Conservation (phyloP, 352 stramenopile genomes). For the Phytophthora sansomeana region DNA sequence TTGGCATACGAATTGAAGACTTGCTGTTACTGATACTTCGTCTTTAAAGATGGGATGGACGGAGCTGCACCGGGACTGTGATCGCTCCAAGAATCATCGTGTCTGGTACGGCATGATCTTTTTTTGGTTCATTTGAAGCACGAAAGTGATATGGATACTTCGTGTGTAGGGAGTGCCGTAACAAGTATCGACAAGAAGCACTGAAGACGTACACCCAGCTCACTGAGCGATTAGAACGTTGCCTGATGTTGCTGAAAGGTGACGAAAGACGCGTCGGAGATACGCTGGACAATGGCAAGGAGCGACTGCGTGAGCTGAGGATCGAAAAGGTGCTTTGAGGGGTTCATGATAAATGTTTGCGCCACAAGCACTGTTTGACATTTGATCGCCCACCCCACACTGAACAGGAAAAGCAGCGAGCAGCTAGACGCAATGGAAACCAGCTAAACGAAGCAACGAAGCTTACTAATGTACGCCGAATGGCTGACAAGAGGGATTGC, state of each 20-base stretch:
- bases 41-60: conserved; percentile 38
- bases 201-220: conserved; percentile 22
- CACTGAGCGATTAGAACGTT: conserved; percentile 10
- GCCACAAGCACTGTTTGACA: background rate
- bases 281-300: conserved; percentile 4
- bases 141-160: too few relatives aligned
- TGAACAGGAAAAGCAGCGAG: conserved; percentile 38
- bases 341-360: background rate
- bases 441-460: conserved; percentile 31
- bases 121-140: too few relatives aligned
- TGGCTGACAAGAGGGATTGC: conserved; percentile 28
- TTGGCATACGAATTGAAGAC: background rate
- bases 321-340: conserved; percentile 35
- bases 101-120: conserved; percentile 29
- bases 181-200: conserved; percentile 33
- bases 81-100: conserved; percentile 26
- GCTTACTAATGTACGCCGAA: conserved; percentile 35
- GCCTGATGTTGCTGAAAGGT: conserved; percentile 9
- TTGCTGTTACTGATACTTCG: background rate
- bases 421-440: conserved; percentile 25
- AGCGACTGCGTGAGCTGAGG: conserved; percentile 9
- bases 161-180: conserved; percentile 28
- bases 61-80: conserved; percentile 12
- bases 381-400: background rate
- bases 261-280: conserved; percentile 4